Evolutionary conservation across 305 asterid species (phyloP).

Genomic region (Rubia balearica): DNA sequence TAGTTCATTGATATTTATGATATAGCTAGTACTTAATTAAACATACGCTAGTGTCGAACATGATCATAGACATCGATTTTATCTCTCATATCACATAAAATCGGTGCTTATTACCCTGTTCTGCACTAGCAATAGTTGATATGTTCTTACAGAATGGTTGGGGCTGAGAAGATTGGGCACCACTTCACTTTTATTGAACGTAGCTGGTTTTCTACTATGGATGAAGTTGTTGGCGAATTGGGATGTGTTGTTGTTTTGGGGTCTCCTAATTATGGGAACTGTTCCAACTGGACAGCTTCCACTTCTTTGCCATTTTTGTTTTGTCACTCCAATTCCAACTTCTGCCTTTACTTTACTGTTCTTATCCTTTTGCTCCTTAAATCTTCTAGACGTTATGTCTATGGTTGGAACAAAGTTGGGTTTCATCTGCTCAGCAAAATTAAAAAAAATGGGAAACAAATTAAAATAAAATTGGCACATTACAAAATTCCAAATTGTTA

Average conservation of each 20-base stretch:
- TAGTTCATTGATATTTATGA: too few relatives aligned
- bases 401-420: constrained; percentile 16
- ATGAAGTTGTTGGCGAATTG: neutral
- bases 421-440: constrained; percentile 1
- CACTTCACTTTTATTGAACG: neutral
- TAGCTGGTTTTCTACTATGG: neutral
- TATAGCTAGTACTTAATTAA: too few relatives aligned
- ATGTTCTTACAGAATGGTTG: neutral
- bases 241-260: neutral
- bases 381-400: neutral
- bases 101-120: too few relatives aligned
- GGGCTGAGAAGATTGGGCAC: neutral
- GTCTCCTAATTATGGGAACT: constrained; percentile 42
- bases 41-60: too few relatives aligned
- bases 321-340: neutral
- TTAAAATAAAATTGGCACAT: too few relatives aligned
- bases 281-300: constrained; percentile 75
- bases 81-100: too few relatives aligned
- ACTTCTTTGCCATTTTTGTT: constrained; percentile 52
- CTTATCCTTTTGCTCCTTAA: neutral
- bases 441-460: neutral
- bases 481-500: too few relatives aligned
- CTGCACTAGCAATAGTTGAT: too few relatives aligned
- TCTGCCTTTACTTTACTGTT: neutral
- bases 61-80: too few relatives aligned